Base-by-base conservation (phyloP, 495 filamentous ascomycete genomes). In the Neurospora pannonica region DNA sequence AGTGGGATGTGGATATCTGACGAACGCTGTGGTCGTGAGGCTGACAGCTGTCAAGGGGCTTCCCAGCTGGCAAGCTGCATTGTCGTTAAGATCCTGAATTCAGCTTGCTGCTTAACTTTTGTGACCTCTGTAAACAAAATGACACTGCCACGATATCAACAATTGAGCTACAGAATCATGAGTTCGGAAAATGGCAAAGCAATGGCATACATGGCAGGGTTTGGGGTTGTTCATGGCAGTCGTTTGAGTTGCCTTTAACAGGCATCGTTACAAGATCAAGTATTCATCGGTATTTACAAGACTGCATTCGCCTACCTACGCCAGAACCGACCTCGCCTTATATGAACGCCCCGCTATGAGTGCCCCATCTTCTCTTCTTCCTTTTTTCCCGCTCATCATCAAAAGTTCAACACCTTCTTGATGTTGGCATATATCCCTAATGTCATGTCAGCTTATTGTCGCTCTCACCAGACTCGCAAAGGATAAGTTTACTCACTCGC, bases 401-500 rank as follows among this genome's bases (percentile, higher is more conserved):
- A 86, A 77, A 83, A 86, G n/a, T 84, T 79, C 31, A 85, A 71
- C 19, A 84, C 74, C 76, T 84, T 83, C 77, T 86, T 86, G 75
- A 89, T 86, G 21, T 79, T 84, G 77, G 88, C 86, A 71, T 88
- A 89, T 78, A 88, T 80, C 78, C 87, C 87, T 62, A 62, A 62
- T 62, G 28, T 7, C 24, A 34, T 31, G 54, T 62, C 28, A 62
- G 54, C 28, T 31, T 54, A 24, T 54, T 34, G 24, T 62, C 54
- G 7, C 15, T 34, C 11, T 62, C 21, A 19, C 19, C 4, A 34
- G 15, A 28, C 54, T 28, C 21, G 17, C 28, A 15, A 60, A 72
- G 6, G 5, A 24, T 9, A 31, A 13, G 1, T 15, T 31, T 37
- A 91, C 95, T 91, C 85, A 98, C 95, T 90, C 4, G 93, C 89